Conservation (phyloP, 768 basidiomycete genomes). For the Lyophyllum atratum region DNA sequence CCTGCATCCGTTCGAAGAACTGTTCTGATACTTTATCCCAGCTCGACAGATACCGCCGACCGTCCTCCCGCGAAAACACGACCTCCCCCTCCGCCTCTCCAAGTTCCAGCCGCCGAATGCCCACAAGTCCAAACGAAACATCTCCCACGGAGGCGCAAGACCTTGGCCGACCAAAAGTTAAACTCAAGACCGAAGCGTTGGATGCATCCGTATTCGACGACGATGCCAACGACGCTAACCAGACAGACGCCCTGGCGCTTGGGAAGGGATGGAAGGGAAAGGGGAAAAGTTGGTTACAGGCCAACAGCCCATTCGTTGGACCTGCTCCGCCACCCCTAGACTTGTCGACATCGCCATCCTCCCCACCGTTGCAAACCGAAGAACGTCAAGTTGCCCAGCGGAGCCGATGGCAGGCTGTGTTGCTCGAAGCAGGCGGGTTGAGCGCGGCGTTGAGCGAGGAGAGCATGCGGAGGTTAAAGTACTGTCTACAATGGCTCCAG, state of each 20-base stretch:
- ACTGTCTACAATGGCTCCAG: constrained; percentile 88
- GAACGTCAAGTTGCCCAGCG: constrained; percentile 65
- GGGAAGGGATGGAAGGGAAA: constrained; percentile 21
- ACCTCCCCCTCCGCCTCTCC: constrained; percentile 14
- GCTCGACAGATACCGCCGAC: constrained; percentile 53
- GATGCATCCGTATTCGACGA: constrained; percentile 21
- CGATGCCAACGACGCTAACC: not conserved
- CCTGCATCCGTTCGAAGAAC: no score
- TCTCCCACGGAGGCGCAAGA: constrained; percentile 10
- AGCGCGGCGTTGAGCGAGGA: constrained; percentile 90
- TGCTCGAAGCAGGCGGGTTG: constrained; percentile 86
- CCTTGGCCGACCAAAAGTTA: constrained; percentile 24
- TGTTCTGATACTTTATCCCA: constrained; percentile 18
- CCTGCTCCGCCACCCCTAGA: constrained; percentile 33
- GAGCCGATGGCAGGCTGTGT: constrained; percentile 83
- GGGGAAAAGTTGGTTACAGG: constrained; percentile 39
- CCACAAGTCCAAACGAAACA: constrained; percentile 9
- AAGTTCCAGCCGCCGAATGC: constrained; percentile 7
- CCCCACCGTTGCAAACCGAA: constrained; percentile 20
- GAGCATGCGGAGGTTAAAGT: constrained; percentile 82
- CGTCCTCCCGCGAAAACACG: constrained; percentile 30
- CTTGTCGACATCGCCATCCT: constrained; percentile 27
- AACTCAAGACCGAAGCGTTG: constrained; percentile 20
- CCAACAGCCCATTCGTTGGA: constrained; percentile 36
- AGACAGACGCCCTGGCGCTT: constrained; percentile 13